Base-by-base conservation (phyloP, 345 rosid genomes). In the Fremontodendron californicum region DNA sequence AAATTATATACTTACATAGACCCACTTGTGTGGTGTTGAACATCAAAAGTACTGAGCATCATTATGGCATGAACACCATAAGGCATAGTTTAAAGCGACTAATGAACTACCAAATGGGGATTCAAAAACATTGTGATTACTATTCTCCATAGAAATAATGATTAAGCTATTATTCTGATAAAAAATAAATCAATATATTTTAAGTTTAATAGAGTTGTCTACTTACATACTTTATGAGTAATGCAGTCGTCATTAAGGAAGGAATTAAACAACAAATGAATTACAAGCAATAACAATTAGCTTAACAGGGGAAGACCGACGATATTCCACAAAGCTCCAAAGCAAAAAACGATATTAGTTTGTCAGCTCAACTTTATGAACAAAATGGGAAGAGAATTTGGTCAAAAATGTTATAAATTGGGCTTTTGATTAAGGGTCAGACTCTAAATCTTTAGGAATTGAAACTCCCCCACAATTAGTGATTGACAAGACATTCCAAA, bases 241-340 rank as follows among this genome's bases (percentile, higher is more conserved):
- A 84, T 77, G 65, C 80, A 43, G 9, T 79, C 89, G 88, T 89
- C 90, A 89, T 73, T 82, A 69, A 55, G 9, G 21, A 55, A 65
- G 45, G 37, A n/a, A 25, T 12, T 15, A n/a, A 21, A 21, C 9
- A 9, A 4, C 1, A 7, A 27, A 40, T 19, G 11, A 55, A 48
- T 58, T 23, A 9, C n/a, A 33, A 9, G 9, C 3, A 11, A 9
- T 10, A 33, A 48, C 23, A 48, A 62, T 9, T 19, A 23, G 12
- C n/a, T 21, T 42, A 42, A 37, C 2, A 48, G 29, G 57, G 57
- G 79, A 58, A 57, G 19, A 2, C 21, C 37, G 23, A 60, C 11
- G 35, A 42, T n/a, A n/a, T n/a, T 65, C 74, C 66, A 73, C 45
- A 67, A 49, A 35, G 29, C 19, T 49, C 62, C 75, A 31, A 52